Base-by-base conservation (phyloP, 768 basidiomycete species). In the Pleurotus sapidus region DNA sequence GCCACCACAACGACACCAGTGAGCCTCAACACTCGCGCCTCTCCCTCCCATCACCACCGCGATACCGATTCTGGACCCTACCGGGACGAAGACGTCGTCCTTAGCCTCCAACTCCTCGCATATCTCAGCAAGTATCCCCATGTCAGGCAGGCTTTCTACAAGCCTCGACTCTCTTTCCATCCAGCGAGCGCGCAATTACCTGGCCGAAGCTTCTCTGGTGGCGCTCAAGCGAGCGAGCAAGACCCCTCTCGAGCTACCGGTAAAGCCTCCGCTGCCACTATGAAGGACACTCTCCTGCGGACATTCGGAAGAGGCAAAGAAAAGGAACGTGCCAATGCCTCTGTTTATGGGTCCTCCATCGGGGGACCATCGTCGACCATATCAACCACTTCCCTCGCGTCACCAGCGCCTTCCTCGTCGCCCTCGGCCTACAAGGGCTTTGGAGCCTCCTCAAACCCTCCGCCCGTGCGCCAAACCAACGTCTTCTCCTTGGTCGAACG, bases 51-150 rank as follows among this genome's bases (percentile, higher is more conserved):
- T 59, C 65, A 73, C 42, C 70, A 71, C 57, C 66, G 64, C 46
- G 62, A 64, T 56, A 40, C 62, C 5, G 72, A 71, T 18, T 68
- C 73, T 0, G 89, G 89, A 0, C 91, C 89, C 0, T 97, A 95
- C 72, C 83, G 93, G 24, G 95, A 98, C 67, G 96, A 99, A 65
- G 95, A 97, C 60, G 93, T 98, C 0, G 76, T 98, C 1, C 82
- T 95, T 7, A 85, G 89, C 17, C 74, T 99, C 11, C 96, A 99
- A 69, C 85, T 98, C 2, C 81, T 99, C 1, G 97, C 97, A 3
- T 98, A 99, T 68, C 79, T 98, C 15, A 93, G 90, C 74, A 98
- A 99, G 71, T 98, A 99, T 68, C 95, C 97, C 0, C 96, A 98
- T 69, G 96, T 98, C 3, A 80, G 97, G 8, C 88, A 95, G 65